Evolutionary conservation across 2,329 filamentous ascomycete genomes (phyloP), one percentile per base, ranked within the genome.

Genomic region (Trichoderma afroharzianum): DNA sequence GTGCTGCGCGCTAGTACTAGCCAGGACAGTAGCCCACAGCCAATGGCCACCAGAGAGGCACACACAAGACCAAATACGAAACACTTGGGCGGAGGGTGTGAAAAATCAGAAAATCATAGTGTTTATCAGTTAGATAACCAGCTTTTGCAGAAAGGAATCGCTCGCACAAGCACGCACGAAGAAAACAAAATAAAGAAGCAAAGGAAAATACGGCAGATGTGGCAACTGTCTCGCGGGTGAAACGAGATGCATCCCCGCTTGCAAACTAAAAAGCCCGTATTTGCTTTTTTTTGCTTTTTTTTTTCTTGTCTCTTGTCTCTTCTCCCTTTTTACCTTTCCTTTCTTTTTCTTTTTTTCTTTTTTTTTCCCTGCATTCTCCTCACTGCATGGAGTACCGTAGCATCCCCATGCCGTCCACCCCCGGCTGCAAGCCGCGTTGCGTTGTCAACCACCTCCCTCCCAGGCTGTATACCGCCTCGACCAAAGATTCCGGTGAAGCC

Each of bases 21-120:
- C 59, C 58, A 26, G 68, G 58, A 57, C 26, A 61, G 28, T 47
- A 63, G 32, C 43, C 32, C 59, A 55, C 30, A 36, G 24, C 63
- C 50, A 26, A 43, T 50, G n/a, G 58, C 58, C 57, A 32, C 63
- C 24, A 39, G 63, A 58, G 63, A 66, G 43, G 39, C 63, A 30
- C 68, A 70, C 43, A 70, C n/a, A 55, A 57, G 21, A 57, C 30
- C 43, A 63, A 70, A 70, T 70, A 70, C 58, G 43, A 70, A 70
- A 70, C 68, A 39, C 58, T 3, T 43, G 47, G 21, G 32, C 30
- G 15, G 6, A 32, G 8, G 7, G 4, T 24, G 32, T 32, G 9
- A 21, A n/a, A 32, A 9, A 58, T 26, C 53, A 24, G 21, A 61
- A 47, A 21, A 21, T 26, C 8, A n/a, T n/a, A 58, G 36, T 15